A percentile compares a stretch with the other conserved stretches of the same genome.
Conservation (phyloP, 768 basidiomycete species). For the Suillus tomentosus region DNA sequence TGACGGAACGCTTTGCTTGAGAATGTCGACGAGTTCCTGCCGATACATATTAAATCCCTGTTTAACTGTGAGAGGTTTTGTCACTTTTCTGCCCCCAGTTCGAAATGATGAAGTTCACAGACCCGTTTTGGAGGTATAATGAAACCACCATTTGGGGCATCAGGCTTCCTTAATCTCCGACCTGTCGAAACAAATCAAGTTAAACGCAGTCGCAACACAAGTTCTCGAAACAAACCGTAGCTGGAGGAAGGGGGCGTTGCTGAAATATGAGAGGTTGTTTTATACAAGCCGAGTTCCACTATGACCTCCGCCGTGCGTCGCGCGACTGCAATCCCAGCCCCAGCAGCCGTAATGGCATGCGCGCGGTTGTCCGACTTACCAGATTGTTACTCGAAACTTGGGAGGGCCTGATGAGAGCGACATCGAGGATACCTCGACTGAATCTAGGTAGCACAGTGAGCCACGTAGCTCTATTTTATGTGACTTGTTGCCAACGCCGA, state of each 20-base stretch:
- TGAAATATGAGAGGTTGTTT: too few species aligned
- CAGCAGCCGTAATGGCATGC: constrained; percentile 36
- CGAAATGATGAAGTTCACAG: not conserved
- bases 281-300: too few species aligned
- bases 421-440: too few species aligned
- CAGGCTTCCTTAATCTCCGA: constrained; percentile 3
- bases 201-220: too few species aligned
- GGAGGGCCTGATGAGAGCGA: not conserved
- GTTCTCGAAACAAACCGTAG: constrained; percentile 20
- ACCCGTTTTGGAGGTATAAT: constrained; percentile 12
- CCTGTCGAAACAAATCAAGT: not conserved
- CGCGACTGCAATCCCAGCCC: constrained; percentile 42
- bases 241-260: too few species aligned
- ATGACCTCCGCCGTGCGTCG: too few species aligned
- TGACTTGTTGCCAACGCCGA: too few species aligned
- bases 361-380: not conserved
- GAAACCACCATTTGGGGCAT: constrained; percentile 9
- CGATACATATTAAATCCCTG: constrained; percentile 21
- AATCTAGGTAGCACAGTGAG: too few species aligned
- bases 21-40: constrained; percentile 27
- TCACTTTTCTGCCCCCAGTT: not conserved
- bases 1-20: constrained; percentile 24
- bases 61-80: not conserved
- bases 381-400: constrained; percentile 16
- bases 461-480: too few species aligned